Conservation (phyloP, 1,284 basidiomycete species). For the Cystobasidiaceae sp. region DNA sequence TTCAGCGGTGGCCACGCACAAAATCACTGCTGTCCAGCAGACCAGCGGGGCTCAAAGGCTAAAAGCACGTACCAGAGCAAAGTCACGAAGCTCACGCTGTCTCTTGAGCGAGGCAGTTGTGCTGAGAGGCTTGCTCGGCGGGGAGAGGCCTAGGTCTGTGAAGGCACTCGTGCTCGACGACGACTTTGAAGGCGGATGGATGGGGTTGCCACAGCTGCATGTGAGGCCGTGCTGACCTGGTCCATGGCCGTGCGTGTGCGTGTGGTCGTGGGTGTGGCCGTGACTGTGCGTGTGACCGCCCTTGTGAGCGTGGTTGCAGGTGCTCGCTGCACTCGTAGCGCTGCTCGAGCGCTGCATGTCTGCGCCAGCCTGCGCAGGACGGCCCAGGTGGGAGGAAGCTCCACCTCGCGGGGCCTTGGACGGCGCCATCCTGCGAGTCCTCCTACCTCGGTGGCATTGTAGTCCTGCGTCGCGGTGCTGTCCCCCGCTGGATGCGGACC, state of each 20-base stretch:
- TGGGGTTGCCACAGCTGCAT: slow-evolving; percentile 21
- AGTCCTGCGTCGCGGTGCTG: too few species aligned
- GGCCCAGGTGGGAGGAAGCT: too few species aligned
- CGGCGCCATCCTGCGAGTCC: too few species aligned
- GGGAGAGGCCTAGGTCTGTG: slow-evolving; percentile 2
- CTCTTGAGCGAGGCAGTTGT: slow-evolving; percentile 13
- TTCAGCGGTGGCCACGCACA: not conserved
- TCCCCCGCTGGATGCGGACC: too few species aligned
- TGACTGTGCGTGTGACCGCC: slow-evolving; percentile 5
- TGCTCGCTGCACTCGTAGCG: not conserved
- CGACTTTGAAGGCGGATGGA: not conserved
- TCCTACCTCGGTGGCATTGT: too few species aligned
- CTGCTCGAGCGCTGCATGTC: slow-evolving; percentile 6
- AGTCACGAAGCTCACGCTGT: slow-evolving; percentile 29
- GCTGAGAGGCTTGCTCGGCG: slow-evolving; percentile 17
- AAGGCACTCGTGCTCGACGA: not conserved
- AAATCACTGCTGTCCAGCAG: not conserved
- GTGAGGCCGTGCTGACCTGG: too few species aligned
- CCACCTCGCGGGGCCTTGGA: too few species aligned
- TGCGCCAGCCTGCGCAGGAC: too few species aligned
- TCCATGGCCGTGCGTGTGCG: not conserved
- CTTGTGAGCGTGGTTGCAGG: not conserved
- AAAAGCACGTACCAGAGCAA: slow-evolving; percentile 27
- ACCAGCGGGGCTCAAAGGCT: too few species aligned
- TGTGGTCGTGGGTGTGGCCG: not conserved